Evolutionary conservation across 441 rosid species (phyloP).

Genomic region (Pelargonium citronellum): DNA sequence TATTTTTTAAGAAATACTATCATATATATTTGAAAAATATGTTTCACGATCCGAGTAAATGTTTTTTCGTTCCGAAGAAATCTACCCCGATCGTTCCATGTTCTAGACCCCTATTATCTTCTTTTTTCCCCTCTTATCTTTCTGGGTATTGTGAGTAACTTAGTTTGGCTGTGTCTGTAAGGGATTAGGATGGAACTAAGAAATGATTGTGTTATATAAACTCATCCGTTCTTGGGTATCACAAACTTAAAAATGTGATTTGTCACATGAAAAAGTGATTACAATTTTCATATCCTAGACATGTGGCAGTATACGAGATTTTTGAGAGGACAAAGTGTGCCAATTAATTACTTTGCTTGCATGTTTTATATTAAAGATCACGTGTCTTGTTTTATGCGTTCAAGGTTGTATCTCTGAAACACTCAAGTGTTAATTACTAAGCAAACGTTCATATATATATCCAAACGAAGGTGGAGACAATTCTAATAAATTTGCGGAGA

Average conservation of each 20-base stretch:
- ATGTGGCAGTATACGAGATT: background rate
- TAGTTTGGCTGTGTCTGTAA: too few relatives aligned
- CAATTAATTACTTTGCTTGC: background rate
- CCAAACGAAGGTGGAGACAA: background rate
- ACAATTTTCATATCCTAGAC: too few relatives aligned
- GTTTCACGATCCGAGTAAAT: too few relatives aligned
- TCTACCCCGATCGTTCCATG: too few relatives aligned
- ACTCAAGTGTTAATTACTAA: background rate
- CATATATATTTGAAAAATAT: too few relatives aligned
- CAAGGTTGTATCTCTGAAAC: background rate
- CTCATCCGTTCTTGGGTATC: background rate
- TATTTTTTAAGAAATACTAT: too few relatives aligned
- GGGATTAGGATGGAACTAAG: too few relatives aligned
- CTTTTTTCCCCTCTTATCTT: too few relatives aligned
- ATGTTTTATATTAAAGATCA: background rate
- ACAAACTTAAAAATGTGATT: background rate
- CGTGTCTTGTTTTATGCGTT: background rate
- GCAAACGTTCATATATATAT: background rate
- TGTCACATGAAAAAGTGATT: background rate
- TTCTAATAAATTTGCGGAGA: background rate
- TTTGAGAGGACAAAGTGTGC: background rate
- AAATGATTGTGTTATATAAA: too few relatives aligned
- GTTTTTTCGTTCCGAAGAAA: too few relatives aligned
- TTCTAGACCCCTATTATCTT: too few relatives aligned
- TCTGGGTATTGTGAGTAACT: too few relatives aligned